Conservation (phyloP, 257 asterid species). For the Salvia rosmarinus region DNA sequence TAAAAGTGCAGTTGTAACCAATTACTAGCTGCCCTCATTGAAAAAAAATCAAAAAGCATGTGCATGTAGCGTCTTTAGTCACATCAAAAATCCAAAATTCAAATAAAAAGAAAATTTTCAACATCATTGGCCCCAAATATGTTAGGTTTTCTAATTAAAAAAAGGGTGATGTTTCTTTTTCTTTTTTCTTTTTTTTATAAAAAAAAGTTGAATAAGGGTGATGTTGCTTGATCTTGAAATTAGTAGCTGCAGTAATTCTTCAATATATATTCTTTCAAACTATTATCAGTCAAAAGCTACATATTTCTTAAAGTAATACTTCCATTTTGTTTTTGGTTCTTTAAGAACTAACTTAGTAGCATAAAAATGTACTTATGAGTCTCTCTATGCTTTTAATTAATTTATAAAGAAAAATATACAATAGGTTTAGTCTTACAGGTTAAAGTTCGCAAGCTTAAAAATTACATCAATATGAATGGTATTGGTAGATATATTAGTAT, state of each 20-base stretch:
- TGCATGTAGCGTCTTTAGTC: slow-evolving; percentile 36
- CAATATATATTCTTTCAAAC: not conserved
- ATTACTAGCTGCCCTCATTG: slow-evolving; percentile 22
- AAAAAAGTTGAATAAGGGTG: too few species aligned
- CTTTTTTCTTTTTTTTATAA: too few species aligned
- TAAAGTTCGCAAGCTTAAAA: too few species aligned
- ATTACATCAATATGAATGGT: not conserved
- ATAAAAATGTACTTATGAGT: too few species aligned
- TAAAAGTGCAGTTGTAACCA: slow-evolving; percentile 39
- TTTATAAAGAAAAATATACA: too few species aligned
- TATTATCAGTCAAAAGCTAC: not conserved
- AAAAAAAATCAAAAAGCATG: slow-evolving; percentile 32
- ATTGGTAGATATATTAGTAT: too few species aligned
- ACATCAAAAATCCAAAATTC: slow-evolving; percentile 29
- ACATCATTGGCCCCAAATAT: slow-evolving; percentile 27
- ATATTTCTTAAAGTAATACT: not conserved
- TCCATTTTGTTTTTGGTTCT: not conserved
- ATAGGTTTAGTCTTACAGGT: too few species aligned
- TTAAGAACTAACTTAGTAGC: not conserved
- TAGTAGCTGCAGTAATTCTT: not conserved
- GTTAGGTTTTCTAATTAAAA: slow-evolving; percentile 11
- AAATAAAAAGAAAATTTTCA: slow-evolving; percentile 6
- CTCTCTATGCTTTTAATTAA: too few species aligned
- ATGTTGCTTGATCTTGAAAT: slow-evolving; percentile 9
- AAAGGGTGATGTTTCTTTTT: not conserved